These are phyloP conservation scores for Geotrichum klebahnii DNA, from an alignment of 1,139 yeast genomes.

Conservation along the genomic window DNA sequence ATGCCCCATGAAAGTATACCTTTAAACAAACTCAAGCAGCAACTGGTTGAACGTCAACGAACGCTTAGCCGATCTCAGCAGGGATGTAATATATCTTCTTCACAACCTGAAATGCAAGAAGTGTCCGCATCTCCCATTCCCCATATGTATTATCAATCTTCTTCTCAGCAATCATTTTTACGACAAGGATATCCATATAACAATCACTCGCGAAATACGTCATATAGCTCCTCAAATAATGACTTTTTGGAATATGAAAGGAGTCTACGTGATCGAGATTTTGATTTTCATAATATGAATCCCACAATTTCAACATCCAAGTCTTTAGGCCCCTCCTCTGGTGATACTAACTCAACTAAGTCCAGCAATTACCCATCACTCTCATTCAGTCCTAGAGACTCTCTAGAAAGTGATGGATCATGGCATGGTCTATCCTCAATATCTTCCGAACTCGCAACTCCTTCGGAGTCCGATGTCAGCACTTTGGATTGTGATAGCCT, in stretches of 20 bases:
- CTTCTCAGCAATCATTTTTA: neutral
- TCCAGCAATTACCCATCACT: constrained; percentile 2
- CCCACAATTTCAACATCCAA: constrained; percentile 1
- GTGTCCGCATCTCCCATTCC: constrained; percentile 3
- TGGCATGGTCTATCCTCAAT: constrained; percentile 4
- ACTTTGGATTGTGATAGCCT: constrained; percentile 7
- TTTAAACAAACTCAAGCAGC: neutral
- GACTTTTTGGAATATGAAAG: constrained; percentile 7
- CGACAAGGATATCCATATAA: neutral
- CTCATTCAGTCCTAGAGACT: constrained; percentile 1
- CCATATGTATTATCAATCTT: neutral
- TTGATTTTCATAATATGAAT: neutral
- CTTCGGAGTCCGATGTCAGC: constrained; percentile 7
- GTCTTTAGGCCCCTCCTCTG: neutral
- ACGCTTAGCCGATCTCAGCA: neutral
- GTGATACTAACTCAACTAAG: constrained; percentile 1
- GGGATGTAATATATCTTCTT: neutral
- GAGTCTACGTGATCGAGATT: neutral
- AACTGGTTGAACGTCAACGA: neutral
- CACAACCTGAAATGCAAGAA: constrained; percentile 8
- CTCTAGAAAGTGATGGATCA: neutral
- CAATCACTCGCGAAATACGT: neutral
- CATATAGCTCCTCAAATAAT: neutral
- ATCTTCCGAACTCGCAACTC: constrained; percentile 3
- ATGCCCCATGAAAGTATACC: constrained; percentile 5